These are phyloP conservation scores for Teratosphaeria epicoccoides DNA, from an alignment of 2,329 filamentous ascomycete species.

Conservation along the genomic window DNA sequence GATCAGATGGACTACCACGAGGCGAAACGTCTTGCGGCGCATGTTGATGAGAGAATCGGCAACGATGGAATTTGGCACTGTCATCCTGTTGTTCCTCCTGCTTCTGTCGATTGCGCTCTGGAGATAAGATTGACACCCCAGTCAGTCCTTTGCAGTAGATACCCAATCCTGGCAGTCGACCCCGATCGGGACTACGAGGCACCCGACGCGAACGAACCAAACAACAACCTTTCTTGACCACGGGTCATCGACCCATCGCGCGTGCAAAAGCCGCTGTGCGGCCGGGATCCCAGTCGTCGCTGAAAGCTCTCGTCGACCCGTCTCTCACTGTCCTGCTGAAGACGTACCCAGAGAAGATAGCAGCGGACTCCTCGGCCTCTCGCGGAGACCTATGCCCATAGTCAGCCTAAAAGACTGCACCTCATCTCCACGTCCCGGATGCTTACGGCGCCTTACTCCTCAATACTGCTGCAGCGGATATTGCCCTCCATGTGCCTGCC, in stretches of 20 bases:
- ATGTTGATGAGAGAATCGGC: neutral
- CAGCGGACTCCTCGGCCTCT: constrained; percentile 4
- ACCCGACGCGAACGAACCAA: neutral
- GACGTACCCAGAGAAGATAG: constrained; percentile 9
- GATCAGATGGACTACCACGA: neutral
- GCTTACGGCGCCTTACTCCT: constrained; percentile 18
- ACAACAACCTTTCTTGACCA: neutral
- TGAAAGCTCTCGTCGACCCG: constrained; percentile 10
- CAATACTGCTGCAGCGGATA: constrained; percentile 17
- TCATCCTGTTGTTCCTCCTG: neutral
- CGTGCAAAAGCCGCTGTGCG: constrained; percentile 6
- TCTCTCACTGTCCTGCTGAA: constrained; percentile 10
- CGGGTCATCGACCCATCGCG: neutral
- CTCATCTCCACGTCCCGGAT: neutral
- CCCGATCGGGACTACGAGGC: neutral
- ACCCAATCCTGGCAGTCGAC: neutral
- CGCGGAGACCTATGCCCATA: neutral
- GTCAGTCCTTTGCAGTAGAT: too few species aligned
- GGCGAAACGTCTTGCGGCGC: neutral
- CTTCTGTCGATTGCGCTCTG: too few species aligned
- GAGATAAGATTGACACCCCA: too few species aligned
- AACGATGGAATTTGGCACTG: neutral
- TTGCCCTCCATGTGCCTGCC: constrained; percentile 25
- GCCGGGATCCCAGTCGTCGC: constrained; percentile 14
- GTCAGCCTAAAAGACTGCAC: neutral